A percentile compares a stretch with the other conserved stretches of the same genome.
Conservation (phyloP, 176 grass and related monocot genomes). For the Oryza punctata region DNA sequence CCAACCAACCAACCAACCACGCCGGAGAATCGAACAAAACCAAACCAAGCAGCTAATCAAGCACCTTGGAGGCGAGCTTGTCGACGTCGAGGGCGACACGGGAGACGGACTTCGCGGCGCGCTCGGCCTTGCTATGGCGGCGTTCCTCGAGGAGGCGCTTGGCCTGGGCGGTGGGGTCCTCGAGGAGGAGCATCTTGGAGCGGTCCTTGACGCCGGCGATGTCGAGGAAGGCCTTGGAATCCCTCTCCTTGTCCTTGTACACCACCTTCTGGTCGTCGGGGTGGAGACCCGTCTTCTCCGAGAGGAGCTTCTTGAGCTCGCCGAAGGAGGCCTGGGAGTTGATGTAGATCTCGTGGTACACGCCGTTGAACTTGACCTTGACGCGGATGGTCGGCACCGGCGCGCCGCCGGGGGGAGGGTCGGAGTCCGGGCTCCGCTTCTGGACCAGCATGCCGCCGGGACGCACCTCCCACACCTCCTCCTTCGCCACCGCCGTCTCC, state of each 20-base stretch:
- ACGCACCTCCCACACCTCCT: conserved; percentile 90
- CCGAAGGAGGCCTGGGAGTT: conserved; percentile 87
- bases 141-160: conserved; percentile 78
- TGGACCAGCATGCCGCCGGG: conserved; percentile 95
- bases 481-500: conserved; percentile 30
- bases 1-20: background rate
- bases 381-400: conserved; percentile 87
- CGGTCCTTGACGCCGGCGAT: conserved; percentile 79
- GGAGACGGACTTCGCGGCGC: conserved; percentile 56
- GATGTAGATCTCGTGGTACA: conserved; percentile 91
- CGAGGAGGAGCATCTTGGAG: conserved; percentile 74
- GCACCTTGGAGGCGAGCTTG: conserved; percentile 65
- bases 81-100: conserved; percentile 66
- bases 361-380: conserved; percentile 87
- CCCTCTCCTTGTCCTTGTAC: conserved; percentile 76
- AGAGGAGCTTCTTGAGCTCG: conserved; percentile 89
- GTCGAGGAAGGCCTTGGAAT: conserved; percentile 78
- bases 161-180: conserved; percentile 82
- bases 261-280: conserved; percentile 89
- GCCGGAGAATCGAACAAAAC: background rate
- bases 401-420: conserved; percentile 42
- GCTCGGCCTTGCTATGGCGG: conserved; percentile 52
- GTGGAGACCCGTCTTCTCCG: conserved; percentile 77
- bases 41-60: no score
- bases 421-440: conserved; percentile 66